Evolutionary conservation across 352 stramenopile species (phyloP).

Genomic region (Pythium apleroticum): DNA sequence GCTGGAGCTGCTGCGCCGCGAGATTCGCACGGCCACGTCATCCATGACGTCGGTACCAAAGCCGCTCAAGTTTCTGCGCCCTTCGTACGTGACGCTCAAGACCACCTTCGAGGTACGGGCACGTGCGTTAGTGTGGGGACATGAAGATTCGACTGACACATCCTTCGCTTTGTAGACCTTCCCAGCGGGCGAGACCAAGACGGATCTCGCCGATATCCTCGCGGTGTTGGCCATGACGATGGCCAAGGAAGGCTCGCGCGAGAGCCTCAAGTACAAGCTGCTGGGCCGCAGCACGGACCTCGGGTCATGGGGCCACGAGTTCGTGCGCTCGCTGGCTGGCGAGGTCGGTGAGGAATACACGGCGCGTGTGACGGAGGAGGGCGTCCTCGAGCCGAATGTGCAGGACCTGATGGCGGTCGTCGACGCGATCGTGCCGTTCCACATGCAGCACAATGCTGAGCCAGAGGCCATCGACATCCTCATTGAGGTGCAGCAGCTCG

Average conservation of each 20-base stretch:
- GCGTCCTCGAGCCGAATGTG: conserved; percentile 63
- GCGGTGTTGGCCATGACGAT: conserved; percentile 98
- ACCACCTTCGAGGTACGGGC: conserved; percentile 49
- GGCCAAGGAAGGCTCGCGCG: conserved; percentile 90
- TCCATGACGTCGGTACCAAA: conserved; percentile 99
- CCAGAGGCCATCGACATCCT: conserved; percentile 99
- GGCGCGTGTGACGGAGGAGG: conserved; percentile 60
- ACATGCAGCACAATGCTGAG: conserved; percentile 99
- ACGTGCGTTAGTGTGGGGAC: background rate
- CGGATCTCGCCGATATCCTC: conserved; percentile 85
- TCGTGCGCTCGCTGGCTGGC: conserved; percentile 95
- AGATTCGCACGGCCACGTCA: conserved; percentile 96
- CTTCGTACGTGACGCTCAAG: conserved; percentile 95
- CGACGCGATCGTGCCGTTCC: conserved; percentile 98
- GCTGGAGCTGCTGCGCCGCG: conserved; percentile 95
- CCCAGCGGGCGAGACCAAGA: conserved; percentile 62
- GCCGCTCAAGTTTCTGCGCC: conserved; percentile 98
- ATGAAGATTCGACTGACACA: background rate
- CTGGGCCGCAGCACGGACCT: conserved; percentile 90
- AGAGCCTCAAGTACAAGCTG: conserved; percentile 91
- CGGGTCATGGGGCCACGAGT: conserved; percentile 98
- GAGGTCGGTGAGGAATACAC: conserved; percentile 96
- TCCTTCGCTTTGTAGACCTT: conserved; percentile 28
- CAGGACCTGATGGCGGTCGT: conserved; percentile 95
- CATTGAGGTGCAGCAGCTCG: conserved; percentile 97